Conservation (phyloP, 305 asterid species). For the Euphrasia arctica region DNA sequence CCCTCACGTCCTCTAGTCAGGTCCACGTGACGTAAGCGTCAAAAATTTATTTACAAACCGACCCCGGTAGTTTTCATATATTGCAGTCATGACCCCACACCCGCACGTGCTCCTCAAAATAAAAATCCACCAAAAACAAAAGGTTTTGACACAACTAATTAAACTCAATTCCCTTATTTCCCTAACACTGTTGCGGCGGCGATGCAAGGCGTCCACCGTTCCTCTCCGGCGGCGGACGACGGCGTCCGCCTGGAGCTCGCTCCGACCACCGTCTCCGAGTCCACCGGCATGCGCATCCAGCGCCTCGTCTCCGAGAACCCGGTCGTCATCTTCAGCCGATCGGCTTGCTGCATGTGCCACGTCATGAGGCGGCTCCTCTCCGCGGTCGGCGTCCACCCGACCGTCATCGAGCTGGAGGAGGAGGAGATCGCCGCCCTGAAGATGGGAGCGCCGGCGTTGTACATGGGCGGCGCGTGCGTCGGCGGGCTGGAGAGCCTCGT, state of each 20-base stretch:
- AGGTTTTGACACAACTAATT: too few species aligned
- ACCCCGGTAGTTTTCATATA: too few species aligned
- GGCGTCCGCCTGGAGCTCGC: slow-evolving; percentile 75
- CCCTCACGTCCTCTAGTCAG: too few species aligned
- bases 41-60: too few species aligned
- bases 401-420: slow-evolving; percentile 78
- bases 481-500: slow-evolving; percentile 80
- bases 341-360: slow-evolving; percentile 93
- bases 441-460: too few species aligned
- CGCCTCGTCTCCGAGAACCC: slow-evolving; percentile 81
- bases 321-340: slow-evolving; percentile 70
- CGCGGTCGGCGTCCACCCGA: slow-evolving; percentile 73
- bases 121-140: too few species aligned
- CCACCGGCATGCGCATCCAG: slow-evolving; percentile 74
- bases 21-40: too few species aligned
- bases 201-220: slow-evolving; percentile 60
- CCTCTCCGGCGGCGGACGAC: slow-evolving; percentile 35
- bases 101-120: too few species aligned
- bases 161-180: too few species aligned
- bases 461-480: slow-evolving; percentile 35
- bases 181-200: slow-evolving; percentile 6
- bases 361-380: slow-evolving; percentile 78
- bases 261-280: slow-evolving; percentile 51
- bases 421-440: slow-evolving; percentile 67
- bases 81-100: too few species aligned